Base-by-base conservation (phyloP, 2,329 filamentous ascomycete species). In the Catunica adiposa region DNA sequence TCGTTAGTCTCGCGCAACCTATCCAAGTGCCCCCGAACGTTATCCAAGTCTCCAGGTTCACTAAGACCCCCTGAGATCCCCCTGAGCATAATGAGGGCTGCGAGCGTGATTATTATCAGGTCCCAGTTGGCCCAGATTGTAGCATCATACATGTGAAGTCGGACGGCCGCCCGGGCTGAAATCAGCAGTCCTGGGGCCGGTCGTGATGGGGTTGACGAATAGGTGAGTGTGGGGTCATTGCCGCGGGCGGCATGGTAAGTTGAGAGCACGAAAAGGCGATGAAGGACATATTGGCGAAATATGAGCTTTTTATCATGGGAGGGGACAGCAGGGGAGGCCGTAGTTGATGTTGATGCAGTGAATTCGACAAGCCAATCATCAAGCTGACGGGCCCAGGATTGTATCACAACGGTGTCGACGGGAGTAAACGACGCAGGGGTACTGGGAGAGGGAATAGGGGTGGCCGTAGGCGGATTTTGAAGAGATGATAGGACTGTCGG, bases 101-200 rank as follows among this genome's bases (percentile, higher is more conserved):
- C 69, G 69, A 69, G 71, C 0, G 69, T 70, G 53, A 72, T 72
- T 60, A 72, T 68, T 20, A 71, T 65, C 0, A 71, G 61, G 44
- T 71, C 70, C 66, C 68, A 72, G 47, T 71, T 71, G 3, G 68
- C 66, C 70, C 69, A 71, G 55, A 71, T 71, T 1, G 67, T 65
- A 22, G 66, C 61, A 53, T 71, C 70, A n/a, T 67, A 63, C 3
- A 66, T 63, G 46, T 71, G 69, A 1, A 71, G 60, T 56, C 66
- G 68, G 17, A 72, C 61, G 0, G 70, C 67, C 1, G 69, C 68
- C 14, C 69, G 62, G 1, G 70, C 69, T 1, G 69, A 71, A 1
- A 71, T 62, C 0, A 71, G 60, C 14, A 71, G 62, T 57, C 71
- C 70, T 26, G 69, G 66, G 51, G 15, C 65, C 63, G 2, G 66